Percentiles rank a stretch among this genome's conserved stretches.
Evolutionary conservation across 2,329 filamentous ascomycete species (phyloP).

Genomic region (Penicillium oxalicum): DNA sequence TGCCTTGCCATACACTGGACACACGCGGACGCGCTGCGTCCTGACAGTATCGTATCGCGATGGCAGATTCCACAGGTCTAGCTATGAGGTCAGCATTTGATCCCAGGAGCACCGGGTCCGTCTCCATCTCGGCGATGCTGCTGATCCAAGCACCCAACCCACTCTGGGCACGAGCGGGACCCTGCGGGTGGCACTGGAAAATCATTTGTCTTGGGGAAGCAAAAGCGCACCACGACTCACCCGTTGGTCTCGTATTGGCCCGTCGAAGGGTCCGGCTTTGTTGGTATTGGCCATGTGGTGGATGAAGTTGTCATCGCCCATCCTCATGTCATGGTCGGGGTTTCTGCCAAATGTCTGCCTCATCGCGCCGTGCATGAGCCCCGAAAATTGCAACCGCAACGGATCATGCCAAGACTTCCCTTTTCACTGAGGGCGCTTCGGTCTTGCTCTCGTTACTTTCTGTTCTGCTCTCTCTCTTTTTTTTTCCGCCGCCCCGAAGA

Average conservation of each 20-base stretch:
- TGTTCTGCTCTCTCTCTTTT: not conserved
- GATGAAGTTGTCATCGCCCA: constrained; percentile 6
- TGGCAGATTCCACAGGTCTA: constrained; percentile 89
- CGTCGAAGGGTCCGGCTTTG: not conserved
- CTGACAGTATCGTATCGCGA: constrained; percentile 85
- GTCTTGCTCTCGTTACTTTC: not conserved
- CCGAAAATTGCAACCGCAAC: constrained; percentile 5
- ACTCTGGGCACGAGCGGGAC: not conserved
- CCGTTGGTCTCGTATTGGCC: constrained; percentile 9
- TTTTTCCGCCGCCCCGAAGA: not conserved
- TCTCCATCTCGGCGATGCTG: not conserved
- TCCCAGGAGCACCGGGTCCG: not conserved
- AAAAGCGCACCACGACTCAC: constrained; percentile 5
- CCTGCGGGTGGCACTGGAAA: not conserved
- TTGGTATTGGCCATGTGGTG: constrained; percentile 3
- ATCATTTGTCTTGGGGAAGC: not conserved
- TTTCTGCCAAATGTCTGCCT: constrained; percentile 11
- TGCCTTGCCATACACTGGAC: constrained; percentile 71
- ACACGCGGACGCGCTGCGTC: constrained; percentile 67
- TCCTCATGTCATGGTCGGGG: constrained; percentile 7
- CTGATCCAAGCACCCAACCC: not conserved
- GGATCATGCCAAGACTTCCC: constrained; percentile 18
- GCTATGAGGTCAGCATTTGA: constrained; percentile 3
- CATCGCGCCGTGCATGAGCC: constrained; percentile 16
- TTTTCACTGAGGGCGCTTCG: not conserved